Evolutionary conservation across 441 rosid genomes (phyloP).

Genomic region (Hura crepitans): DNA sequence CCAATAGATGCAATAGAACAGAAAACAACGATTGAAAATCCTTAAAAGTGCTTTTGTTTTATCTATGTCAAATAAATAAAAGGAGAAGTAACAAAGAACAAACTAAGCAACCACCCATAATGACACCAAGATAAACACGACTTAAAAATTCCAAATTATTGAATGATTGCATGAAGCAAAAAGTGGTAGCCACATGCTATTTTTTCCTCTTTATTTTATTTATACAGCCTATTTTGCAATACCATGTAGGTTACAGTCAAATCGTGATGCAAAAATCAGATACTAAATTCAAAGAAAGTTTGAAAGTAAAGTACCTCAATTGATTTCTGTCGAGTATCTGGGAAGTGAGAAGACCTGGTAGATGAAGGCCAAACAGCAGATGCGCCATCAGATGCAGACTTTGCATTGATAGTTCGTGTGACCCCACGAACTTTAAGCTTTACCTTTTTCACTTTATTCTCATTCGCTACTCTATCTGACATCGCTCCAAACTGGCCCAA

Average conservation of each 20-base stretch:
- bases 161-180: too few relatives aligned
- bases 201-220: neutral
- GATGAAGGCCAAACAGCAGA: slow-evolving; percentile 47
- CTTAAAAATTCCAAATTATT: too few relatives aligned
- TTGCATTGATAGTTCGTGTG: slow-evolving; percentile 47
- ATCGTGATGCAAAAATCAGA: neutral
- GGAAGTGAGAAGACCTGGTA: slow-evolving; percentile 29
- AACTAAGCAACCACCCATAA: neutral
- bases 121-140: neutral
- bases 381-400: slow-evolving; percentile 44
- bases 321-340: slow-evolving; percentile 32
- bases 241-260: neutral
- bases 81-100: neutral
- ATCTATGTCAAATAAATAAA: neutral
- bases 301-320: slow-evolving; percentile 17
- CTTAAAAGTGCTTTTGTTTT: neutral
- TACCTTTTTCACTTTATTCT: slow-evolving; percentile 55
- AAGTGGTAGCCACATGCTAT: too few relatives aligned
- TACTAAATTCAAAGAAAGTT: slow-evolving; percentile 3
- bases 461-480: slow-evolving; percentile 36
- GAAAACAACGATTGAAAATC: neutral
- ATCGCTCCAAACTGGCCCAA: slow-evolving; percentile 32
- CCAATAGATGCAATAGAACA: too few relatives aligned
- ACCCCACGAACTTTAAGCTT: slow-evolving; percentile 69
- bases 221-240: neutral